These are phyloP conservation scores for Yarrowia porcina DNA, from an alignment of 805 yeast species.

Conservation along the genomic window DNA sequence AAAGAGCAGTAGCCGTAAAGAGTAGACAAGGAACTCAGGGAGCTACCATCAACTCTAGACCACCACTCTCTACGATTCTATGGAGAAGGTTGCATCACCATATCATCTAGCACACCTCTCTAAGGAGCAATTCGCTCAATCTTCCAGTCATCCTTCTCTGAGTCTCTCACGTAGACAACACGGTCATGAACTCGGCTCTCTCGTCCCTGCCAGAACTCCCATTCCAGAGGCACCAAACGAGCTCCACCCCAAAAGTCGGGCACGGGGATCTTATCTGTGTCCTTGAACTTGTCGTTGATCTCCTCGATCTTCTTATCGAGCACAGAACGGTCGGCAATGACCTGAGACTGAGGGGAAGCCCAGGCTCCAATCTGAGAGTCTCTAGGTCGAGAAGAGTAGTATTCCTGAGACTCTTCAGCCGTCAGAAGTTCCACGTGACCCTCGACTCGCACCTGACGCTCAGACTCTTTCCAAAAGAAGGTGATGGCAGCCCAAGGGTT, in stretches of 20 bases:
- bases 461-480: conserved; percentile 88
- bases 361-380: conserved; percentile 95
- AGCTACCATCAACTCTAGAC: no score
- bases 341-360: conserved; percentile 85
- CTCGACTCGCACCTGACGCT: conserved; percentile 91
- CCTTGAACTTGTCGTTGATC: conserved; percentile 56
- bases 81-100: no score
- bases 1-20: no score
- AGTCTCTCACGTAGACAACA: conserved; percentile 61
- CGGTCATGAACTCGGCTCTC: conserved; percentile 87
- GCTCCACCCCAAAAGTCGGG: conserved; percentile 97
- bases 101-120: no score
- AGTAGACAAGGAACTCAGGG: no score
- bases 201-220: conserved; percentile 98
- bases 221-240: conserved; percentile 78
- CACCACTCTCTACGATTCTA: no score
- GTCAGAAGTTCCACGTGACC: conserved; percentile 74
- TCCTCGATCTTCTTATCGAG: conserved; percentile 53
- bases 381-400: conserved; percentile 84
- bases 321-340: conserved; percentile 55
- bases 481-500: conserved; percentile 81
- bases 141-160: conserved; percentile 36
- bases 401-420: conserved; percentile 68
- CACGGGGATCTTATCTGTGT: conserved; percentile 61
- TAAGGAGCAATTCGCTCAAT: conserved; percentile 21